phyloP scores from a whole-genome alignment of 768 basidiomycete genomes.

The Boletellus sp. region DNA sequence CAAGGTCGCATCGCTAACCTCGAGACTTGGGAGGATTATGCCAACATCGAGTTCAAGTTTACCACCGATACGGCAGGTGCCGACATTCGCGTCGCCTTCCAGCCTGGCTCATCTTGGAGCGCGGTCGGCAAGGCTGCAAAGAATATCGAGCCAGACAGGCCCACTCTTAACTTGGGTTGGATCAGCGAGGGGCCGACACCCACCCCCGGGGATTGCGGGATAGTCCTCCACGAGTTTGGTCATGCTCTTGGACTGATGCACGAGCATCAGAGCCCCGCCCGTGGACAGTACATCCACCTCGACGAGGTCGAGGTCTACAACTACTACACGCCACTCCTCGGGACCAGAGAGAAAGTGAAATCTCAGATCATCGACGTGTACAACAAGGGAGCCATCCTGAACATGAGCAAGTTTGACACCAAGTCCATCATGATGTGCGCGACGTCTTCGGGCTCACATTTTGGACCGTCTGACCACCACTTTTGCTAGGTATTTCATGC shows the following conservation, averaged over 20 bases:
- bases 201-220: neutral
- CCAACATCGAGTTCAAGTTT: too few relatives aligned
- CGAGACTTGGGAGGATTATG: too few relatives aligned
- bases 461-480: neutral
- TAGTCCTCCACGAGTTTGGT: slow-evolving; percentile 15
- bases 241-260: slow-evolving; percentile 14
- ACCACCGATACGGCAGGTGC: too few relatives aligned
- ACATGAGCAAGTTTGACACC: neutral
- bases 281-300: neutral
- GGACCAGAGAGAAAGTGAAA: neutral
- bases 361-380: neutral
- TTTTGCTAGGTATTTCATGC: neutral
- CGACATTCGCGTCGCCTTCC: too few relatives aligned
- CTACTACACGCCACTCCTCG: neutral
- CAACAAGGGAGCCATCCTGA: neutral
- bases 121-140: too few relatives aligned
- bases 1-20: too few relatives aligned
- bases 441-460: neutral
- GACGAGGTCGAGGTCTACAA: neutral
- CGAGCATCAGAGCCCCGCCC: slow-evolving; percentile 12
- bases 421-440: neutral
- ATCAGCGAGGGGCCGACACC: neutral
- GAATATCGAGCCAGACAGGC: too few relatives aligned
- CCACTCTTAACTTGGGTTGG: too few relatives aligned
- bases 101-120: too few relatives aligned